These are phyloP conservation scores for Aspergillus sp. DNA, from an alignment of 2,329 filamentous ascomycete species.

Conservation along the genomic window DNA sequence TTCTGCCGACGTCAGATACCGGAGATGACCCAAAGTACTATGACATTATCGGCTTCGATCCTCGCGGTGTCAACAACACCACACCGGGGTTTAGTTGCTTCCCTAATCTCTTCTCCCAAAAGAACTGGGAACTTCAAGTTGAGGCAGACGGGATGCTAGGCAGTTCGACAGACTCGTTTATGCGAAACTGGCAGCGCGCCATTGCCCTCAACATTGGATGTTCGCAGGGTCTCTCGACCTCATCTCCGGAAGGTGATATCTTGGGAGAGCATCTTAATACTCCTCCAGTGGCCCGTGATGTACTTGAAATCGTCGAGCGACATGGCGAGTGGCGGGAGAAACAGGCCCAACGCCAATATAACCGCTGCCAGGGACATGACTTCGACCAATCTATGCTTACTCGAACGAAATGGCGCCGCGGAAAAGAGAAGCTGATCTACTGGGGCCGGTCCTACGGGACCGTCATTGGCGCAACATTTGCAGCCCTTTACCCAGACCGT, in stretches of 20 bases:
- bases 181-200: conserved; percentile 34
- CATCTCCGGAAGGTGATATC: conserved; percentile 20
- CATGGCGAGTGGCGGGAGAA: conserved; percentile 41
- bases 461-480: conserved; percentile 48
- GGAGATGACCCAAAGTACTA: conserved; percentile 26
- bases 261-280: conserved; percentile 37
- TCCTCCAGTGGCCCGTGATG: conserved; percentile 33
- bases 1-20: conserved; percentile 13
- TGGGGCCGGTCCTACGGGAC: conserved; percentile 50
- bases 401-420: conserved; percentile 30
- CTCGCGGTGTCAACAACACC: conserved; percentile 45
- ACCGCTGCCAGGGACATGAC: conserved; percentile 21
- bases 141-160: conserved; percentile 39
- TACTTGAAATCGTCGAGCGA: conserved; percentile 39
- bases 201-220: conserved; percentile 35
- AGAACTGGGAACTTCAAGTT: conserved; percentile 35
- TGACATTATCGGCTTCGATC: conserved; percentile 48
- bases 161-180: conserved; percentile 27
- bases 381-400: conserved; percentile 18
- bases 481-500: conserved; percentile 45
- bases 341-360: conserved; percentile 24
- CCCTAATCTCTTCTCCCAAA: conserved; percentile 28
- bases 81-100: conserved; percentile 44
- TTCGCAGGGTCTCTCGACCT: conserved; percentile 23
- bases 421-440: conserved; percentile 36